Base-by-base conservation (phyloP, 352 stramenopile species). In the Pythium diclinum region DNA sequence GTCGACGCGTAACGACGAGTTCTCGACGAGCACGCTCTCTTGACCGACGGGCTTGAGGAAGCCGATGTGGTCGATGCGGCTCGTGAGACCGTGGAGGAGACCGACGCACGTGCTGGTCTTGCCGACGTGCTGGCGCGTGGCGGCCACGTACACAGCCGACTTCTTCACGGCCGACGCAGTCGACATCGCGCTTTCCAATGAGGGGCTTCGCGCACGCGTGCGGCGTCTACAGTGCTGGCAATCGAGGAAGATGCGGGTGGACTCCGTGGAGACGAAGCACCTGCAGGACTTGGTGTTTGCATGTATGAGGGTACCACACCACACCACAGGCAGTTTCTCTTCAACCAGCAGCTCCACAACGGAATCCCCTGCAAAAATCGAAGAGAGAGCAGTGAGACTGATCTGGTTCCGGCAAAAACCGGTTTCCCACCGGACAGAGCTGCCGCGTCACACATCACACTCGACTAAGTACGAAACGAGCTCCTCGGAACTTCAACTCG, bases 31-130 rank as follows among this genome's bases (percentile, higher is more conserved):
- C 38, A 95, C 82, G 63, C 88, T 92, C 62, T 98, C 82, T 72
- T 99, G 94, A 6, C 96, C 96, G 30, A 99, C 94, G 48, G 96
- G 94, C 68, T 99, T 99, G 68, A 98, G 87, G 76, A 98, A 98
- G 11, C 85, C 85, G 59, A 93, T 89, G 46, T 78, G 59, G 40
- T 91, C 77, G 64, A 98, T 95, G 56, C 94, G 80, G 65, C 94
- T 96, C 33, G 92, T 92, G 38, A 99, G 81, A 1, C 96, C 96
- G 54, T 94, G 89, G 62, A 98, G 86, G 14, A 99, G 67, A 1
- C 94, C 96, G 17, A 99, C 72, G 56, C 85, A 98, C n/a, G 89
- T 95, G 55, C 94, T 98, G 10, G 96, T 96, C 76, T 96, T 96
- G 51, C 88, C 88, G 40, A 94, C 89, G 68, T 96, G 87, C 77